Conservation (phyloP, 1,139 yeast species). For the Lodderomyces margitis region DNA sequence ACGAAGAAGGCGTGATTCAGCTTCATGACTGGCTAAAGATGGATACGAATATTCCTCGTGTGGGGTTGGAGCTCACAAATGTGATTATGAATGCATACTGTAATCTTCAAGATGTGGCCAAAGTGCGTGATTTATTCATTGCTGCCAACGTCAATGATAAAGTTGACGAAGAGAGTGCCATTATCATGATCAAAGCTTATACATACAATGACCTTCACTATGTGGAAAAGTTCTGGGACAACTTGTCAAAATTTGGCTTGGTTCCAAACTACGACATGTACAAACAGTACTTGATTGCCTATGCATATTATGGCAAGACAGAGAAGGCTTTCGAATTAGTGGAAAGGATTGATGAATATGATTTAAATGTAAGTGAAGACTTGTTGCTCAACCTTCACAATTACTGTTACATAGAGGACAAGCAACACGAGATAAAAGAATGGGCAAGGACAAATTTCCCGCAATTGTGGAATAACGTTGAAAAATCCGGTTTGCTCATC, state of each 20-base stretch:
- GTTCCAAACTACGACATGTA: slow-evolving; percentile 56
- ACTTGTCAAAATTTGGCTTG: slow-evolving; percentile 52
- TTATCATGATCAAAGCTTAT: slow-evolving; percentile 67
- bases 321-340: slow-evolving; percentile 57
- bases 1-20: slow-evolving; percentile 67
- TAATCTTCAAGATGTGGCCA: slow-evolving; percentile 57
- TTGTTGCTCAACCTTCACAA: slow-evolving; percentile 58
- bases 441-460: slow-evolving; percentile 54
- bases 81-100: slow-evolving; percentile 66
- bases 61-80: slow-evolving; percentile 60
- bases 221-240: slow-evolving; percentile 64
- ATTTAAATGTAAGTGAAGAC: slow-evolving; percentile 48
- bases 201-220: slow-evolving; percentile 59
- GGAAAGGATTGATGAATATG: slow-evolving; percentile 50
- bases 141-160: slow-evolving; percentile 53
- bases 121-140: slow-evolving; percentile 62
- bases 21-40: slow-evolving; percentile 64
- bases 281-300: slow-evolving; percentile 67
- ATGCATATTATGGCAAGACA: slow-evolving; percentile 66
- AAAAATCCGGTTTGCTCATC: slow-evolving; percentile 36
- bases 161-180: slow-evolving; percentile 66
- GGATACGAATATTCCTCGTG: slow-evolving; percentile 56
- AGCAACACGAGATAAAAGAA: slow-evolving; percentile 44
- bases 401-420: slow-evolving; percentile 51
- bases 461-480: slow-evolving; percentile 47